These are phyloP conservation scores for Lentinula aciculospora DNA, from an alignment of 768 basidiomycete species.

Conservation along the genomic window DNA sequence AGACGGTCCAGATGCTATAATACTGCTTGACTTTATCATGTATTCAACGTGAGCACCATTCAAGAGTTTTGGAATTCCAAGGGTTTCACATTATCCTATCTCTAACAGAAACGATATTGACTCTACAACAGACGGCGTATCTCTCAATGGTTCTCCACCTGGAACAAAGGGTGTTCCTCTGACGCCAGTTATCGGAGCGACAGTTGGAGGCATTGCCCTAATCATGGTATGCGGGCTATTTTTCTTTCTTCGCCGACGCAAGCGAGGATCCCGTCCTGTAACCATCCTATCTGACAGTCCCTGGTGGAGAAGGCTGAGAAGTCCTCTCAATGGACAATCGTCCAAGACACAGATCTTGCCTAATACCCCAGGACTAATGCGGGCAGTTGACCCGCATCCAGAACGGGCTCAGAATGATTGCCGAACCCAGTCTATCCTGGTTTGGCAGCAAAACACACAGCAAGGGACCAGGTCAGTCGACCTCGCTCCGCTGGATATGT, in stretches of 20 bases:
- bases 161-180: neutral
- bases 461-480: conserved; percentile 18
- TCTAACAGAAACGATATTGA: neutral
- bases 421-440: conserved; percentile 19
- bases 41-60: conserved; percentile 16
- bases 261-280: neutral
- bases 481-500: conserved; percentile 18
- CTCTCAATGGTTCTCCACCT: neutral
- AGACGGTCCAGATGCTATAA: conserved; percentile 2
- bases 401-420: neutral
- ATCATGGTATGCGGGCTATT: conserved; percentile 18
- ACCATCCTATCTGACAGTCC: neutral
- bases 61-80: neutral
- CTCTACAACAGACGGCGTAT: neutral
- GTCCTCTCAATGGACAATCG: conserved; percentile 11
- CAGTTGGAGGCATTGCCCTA: conserved; percentile 20
- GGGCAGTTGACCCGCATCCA: neutral
- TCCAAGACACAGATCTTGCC: conserved; percentile 8
- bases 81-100: neutral
- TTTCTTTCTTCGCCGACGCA: conserved; percentile 2
- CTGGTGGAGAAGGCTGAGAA: neutral
- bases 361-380: neutral
- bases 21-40: conserved; percentile 10
- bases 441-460: conserved; percentile 24
- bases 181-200: conserved; percentile 21